These are phyloP conservation scores for Bidens hawaiensis DNA, from an alignment of 140 eudicot genomes.

Conservation along the genomic window DNA sequence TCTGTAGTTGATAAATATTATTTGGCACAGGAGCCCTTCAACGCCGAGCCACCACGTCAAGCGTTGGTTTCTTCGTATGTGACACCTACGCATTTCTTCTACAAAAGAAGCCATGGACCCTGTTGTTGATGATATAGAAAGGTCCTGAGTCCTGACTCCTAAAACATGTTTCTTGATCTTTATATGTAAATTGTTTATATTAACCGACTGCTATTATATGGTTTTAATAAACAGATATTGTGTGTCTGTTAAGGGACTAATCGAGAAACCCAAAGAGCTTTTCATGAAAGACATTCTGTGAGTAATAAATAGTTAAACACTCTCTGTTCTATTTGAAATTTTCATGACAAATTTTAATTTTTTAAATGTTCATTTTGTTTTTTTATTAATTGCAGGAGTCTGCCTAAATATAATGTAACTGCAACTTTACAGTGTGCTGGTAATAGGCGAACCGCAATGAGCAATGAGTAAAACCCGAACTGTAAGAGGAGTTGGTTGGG, in stretches of 20 bases:
- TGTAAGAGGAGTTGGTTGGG: conserved; percentile 39
- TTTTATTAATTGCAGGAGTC: conserved; percentile 57
- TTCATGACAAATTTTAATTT: conserved; percentile 6
- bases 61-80: conserved; percentile 75
- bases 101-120: conserved; percentile 98
- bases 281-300: conserved; percentile 80
- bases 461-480: conserved; percentile 9
- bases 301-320: too few relatives aligned
- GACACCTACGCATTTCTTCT: conserved; percentile 83
- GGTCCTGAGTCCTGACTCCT: conserved; percentile 49
- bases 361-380: not conserved
- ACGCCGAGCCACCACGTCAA: conserved; percentile 87
- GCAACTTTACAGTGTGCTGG: conserved; percentile 99
- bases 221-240: conserved; percentile 47
- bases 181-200: not conserved
- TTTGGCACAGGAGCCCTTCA: conserved; percentile 78
- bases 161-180: conserved; percentile 5
- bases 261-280: conserved; percentile 51
- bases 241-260: conserved; percentile 52
- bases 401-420: conserved; percentile 72
- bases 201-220: conserved; percentile 1
- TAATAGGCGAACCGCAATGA: too few relatives aligned
- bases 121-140: conserved; percentile 73
- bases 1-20: not conserved
- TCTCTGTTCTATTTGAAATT: not conserved